phyloP scores from a whole-genome alignment of 345 rosid genomes.

The Dovyalis caffra region DNA sequence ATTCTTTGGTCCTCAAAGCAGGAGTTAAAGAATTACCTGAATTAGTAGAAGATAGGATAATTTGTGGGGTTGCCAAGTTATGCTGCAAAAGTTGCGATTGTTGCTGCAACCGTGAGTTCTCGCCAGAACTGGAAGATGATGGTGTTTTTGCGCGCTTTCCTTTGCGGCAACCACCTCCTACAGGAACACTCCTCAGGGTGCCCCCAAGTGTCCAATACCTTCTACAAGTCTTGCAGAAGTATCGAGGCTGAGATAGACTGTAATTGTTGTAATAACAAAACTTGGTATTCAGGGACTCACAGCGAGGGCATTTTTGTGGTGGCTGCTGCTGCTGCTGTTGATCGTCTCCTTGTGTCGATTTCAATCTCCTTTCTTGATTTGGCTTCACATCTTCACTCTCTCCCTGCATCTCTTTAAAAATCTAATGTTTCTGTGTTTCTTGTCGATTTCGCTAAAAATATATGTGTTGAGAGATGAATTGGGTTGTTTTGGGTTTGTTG shows the following conservation, averaged over 20 bases:
- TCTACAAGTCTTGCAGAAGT: slow-evolving; percentile 67
- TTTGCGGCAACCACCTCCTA: slow-evolving; percentile 65
- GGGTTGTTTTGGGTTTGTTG: background rate
- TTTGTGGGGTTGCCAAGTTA: slow-evolving; percentile 9
- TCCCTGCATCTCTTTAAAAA: slow-evolving; percentile 23
- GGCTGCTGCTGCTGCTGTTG: slow-evolving; percentile 25
- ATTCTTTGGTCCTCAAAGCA: slow-evolving; percentile 16
- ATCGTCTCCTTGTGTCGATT: slow-evolving; percentile 22
- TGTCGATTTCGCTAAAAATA: background rate
- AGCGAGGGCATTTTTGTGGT: slow-evolving; percentile 60
- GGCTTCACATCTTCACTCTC: slow-evolving; percentile 26
- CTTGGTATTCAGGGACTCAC: slow-evolving; percentile 62
- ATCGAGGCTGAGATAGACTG: slow-evolving; percentile 69
- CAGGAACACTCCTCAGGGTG: slow-evolving; percentile 65
- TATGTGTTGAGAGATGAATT: background rate
- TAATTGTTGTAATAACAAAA: slow-evolving; percentile 76
- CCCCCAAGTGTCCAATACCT: slow-evolving; percentile 79
- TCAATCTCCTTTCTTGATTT: slow-evolving; percentile 37
- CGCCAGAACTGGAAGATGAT: slow-evolving; percentile 24
- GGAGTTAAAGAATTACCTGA: slow-evolving; percentile 12
- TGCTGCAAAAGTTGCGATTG: background rate
- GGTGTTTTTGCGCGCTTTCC: slow-evolving; percentile 46
- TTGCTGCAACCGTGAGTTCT: slow-evolving; percentile 24
- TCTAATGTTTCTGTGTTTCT: background rate
- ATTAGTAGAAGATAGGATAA: slow-evolving; percentile 15